Base-by-base conservation (phyloP, 2,329 filamentous ascomycete genomes). In the Cercospora sesami region DNA sequence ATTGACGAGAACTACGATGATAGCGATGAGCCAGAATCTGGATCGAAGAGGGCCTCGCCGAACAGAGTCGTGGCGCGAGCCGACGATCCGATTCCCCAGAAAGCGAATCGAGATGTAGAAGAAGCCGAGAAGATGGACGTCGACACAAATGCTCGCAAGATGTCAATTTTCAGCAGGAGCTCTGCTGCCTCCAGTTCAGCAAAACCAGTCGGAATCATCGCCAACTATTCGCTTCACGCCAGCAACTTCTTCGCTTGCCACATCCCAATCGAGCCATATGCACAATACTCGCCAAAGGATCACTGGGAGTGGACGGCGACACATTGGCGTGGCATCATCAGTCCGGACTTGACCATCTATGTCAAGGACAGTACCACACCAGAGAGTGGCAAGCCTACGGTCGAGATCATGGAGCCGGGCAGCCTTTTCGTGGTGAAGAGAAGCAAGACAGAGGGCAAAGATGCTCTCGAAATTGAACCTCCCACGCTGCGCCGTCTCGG, bases 271-370 rank as follows among this genome's bases (percentile, higher is more conserved):
- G 72, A 71, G 26, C 59, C 69, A 10, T 82, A 85, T 18, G 93
- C 96, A 76, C 84, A 86, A 6, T 97, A 96, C 78, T 86, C 88
- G 16, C 89, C 91, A 0, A 86, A 91, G n/a, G 93, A 96, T 75
- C 94, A 98, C 81, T 98, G 94, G 93, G 91, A 96, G 79, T 98
- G 94, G 94, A 93, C 95, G 84, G 94, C 94, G 39, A 94, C 91
- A 53, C 86, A 97, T 23, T 98, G 94, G 94, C 89, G 94, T 9
- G 92, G 93, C 9, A 91, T 92, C 64, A 85, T 94, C 1, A 92
- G 91, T 0, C 89, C 94, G 0, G 94, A 98, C 78, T 81, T 94
- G 57, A 91, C 91, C 1, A 83, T 95, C 30, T 92, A 91, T 75
- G 85, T 91, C 18, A 84, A 83, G 51, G 78, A 81, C 58, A 77